Conservation (phyloP, 495 filamentous ascomycete species). For the Aspergillus coremiiformis region DNA sequence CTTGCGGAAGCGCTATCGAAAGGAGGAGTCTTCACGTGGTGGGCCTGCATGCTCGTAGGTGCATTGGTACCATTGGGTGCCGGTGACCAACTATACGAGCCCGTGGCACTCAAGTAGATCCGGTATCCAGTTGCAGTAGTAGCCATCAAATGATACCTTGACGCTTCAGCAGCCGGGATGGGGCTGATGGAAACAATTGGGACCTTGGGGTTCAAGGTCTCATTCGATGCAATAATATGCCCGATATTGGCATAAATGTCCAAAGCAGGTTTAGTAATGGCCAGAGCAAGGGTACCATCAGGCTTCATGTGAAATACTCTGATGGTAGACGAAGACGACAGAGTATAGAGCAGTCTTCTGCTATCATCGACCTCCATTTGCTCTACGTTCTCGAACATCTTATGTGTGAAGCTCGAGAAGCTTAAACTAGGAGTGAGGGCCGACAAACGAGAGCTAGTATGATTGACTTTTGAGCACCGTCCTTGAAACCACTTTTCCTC, state of each 20-base stretch:
- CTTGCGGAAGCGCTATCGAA: conserved; percentile 27
- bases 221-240: conserved; percentile 65
- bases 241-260: conserved; percentile 60
- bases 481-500: conserved; percentile 93
- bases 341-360: conserved; percentile 78
- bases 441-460: conserved; percentile 68
- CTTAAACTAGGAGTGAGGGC: conserved; percentile 56
- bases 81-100: conserved; percentile 58
- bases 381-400: conserved; percentile 52
- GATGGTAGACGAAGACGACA: conserved; percentile 79
- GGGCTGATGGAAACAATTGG: conserved; percentile 76
- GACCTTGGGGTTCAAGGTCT: conserved; percentile 58
- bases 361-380: conserved; percentile 85
- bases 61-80: conserved; percentile 49
- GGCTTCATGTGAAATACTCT: conserved; percentile 72
- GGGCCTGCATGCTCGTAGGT: conserved; percentile 93
- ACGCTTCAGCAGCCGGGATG: conserved; percentile 72
- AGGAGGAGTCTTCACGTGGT: conserved; percentile 90
- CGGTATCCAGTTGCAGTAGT: conserved; percentile 86
- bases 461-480: conserved; percentile 74
- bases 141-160: conserved; percentile 79
- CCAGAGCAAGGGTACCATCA: conserved; percentile 42
- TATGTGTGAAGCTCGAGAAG: conserved; percentile 47
- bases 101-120: conserved; percentile 85
- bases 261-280: conserved; percentile 49